Evolutionary conservation across 1,139 yeast genomes (phyloP), one percentile per base, ranked within the genome.

Genomic region (Saccharomyces pastorianus): DNA sequence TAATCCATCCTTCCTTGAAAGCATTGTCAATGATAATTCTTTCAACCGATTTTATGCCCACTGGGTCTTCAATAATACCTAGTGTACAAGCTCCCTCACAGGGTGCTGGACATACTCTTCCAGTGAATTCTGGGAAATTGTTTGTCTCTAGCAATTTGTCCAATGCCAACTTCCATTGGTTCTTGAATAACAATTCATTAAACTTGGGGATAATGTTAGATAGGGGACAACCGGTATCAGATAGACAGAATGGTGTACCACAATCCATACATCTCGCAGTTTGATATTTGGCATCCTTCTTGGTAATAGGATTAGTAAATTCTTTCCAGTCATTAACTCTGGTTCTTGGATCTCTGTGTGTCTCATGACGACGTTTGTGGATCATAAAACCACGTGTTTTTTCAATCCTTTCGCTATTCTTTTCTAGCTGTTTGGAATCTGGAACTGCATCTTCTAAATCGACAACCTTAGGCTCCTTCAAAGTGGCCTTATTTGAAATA

Each of bases 231-330:
- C 99, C 99, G 51, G 96, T 87, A 72, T 93, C 98, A 47, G 96
- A 86, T 68, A 95, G 95, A 78, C 99, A 93, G 82, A 91, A 93
- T 58, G 99, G 99, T 65, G 93, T 96, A 76, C 99, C 99, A 78
- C 99, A 93, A 74, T 93, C 99, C 96, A 93, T 93, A 80, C 99
- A 93, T 73, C 99, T 83, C n/a, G 98, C 97, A 55, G 98, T 88
- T 76, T 93, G 98, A 68, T 80, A 80, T 69, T 84, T 82, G 69
- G 93, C 84, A 63, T 93, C 98, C 54, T 87, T 91, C 73, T 87
- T 86, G 58, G 90, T 77, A 63, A 93, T 79, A 59, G 96, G 83
- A 17, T 82, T 75, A 20, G 95, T 84, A 73, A 93, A 80, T 75
- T 93, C 99, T 62, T 85, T 82, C 98, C 98, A 93, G 73, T 93